A percentile compares a stretch with the other conserved stretches of the same genome.
phyloP scores from a whole-genome alignment of 2,329 filamentous ascomycete genomes.

The Phyllosticta citribraziliensis region DNA sequence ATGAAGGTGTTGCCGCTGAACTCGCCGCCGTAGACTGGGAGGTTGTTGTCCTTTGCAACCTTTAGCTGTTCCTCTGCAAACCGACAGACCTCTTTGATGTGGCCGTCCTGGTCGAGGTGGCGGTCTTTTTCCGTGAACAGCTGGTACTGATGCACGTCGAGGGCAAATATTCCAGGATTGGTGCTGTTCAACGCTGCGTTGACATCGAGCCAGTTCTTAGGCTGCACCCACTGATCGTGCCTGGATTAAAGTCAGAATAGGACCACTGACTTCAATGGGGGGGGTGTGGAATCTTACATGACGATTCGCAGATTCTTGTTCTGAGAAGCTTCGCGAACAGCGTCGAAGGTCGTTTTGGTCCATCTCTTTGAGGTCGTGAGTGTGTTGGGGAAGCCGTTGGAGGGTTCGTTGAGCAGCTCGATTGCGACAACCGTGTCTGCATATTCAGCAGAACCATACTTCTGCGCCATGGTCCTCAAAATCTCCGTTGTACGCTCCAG shows the following conservation, averaged over 20 bases:
- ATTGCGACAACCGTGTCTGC: conserved; percentile 35
- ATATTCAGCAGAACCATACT: conserved; percentile 30
- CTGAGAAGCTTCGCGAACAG: conserved; percentile 40
- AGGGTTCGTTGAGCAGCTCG: conserved; percentile 37
- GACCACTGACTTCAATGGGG: conserved; percentile 7
- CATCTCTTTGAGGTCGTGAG: conserved; percentile 26
- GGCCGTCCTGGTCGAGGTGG: conserved; percentile 27
- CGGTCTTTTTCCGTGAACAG: conserved; percentile 30
- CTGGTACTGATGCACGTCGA: conserved; percentile 49
- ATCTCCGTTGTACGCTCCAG: conserved; percentile 27
- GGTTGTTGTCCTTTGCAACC: conserved; percentile 26
- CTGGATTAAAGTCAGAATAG: conserved; percentile 9
- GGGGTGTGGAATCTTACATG: conserved; percentile 22
- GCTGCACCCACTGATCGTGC: conserved; percentile 42
- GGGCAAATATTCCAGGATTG: conserved; percentile 47
- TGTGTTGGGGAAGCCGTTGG: conserved; percentile 35
- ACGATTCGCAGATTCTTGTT: conserved; percentile 40
- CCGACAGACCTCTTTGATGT: conserved; percentile 34
- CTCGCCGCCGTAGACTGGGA: conserved; percentile 35
- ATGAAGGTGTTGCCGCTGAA: conserved; percentile 36
- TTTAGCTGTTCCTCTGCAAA: conserved; percentile 45
- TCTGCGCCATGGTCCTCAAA: conserved; percentile 29
- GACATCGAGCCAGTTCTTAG: conserved; percentile 44
- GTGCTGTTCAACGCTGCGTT: conserved; percentile 36
- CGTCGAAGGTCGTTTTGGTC: conserved; percentile 33